Evolutionary conservation across 495 filamentous ascomycete species (phyloP).

Genomic region (Glutinoglossum americanum): DNA sequence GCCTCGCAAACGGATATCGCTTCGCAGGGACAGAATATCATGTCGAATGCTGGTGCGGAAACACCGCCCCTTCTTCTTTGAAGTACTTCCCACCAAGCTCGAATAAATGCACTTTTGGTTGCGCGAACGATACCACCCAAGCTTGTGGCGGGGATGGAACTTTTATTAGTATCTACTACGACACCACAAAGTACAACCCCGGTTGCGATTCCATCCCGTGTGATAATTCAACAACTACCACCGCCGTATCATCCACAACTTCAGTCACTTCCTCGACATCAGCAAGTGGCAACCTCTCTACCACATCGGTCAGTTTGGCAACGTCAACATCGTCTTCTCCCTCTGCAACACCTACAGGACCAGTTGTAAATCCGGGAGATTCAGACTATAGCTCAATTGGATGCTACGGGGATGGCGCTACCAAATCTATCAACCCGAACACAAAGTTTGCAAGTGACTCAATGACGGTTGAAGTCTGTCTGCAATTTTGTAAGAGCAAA

Average conservation of each 20-base stretch:
- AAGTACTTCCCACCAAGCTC: background rate
- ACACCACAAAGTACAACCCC: slow-evolving; percentile 13
- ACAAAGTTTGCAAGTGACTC: background rate
- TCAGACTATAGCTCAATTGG: slow-evolving; percentile 2
- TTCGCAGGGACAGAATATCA: slow-evolving; percentile 20
- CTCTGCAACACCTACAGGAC: background rate
- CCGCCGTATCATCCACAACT: background rate
- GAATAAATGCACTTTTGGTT: slow-evolving; percentile 14
- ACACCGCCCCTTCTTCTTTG: slow-evolving; percentile 7
- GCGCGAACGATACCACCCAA: slow-evolving; percentile 16
- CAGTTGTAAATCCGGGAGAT: background rate
- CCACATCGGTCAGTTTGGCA: background rate
- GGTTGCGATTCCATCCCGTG: background rate
- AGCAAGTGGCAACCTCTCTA: background rate
- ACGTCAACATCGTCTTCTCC: background rate
- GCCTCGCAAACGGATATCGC: slow-evolving; percentile 1
- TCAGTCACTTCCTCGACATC: background rate
- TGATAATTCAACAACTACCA: background rate
- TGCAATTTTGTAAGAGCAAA: slow-evolving; percentile 8
- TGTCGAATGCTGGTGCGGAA: slow-evolving; percentile 19
- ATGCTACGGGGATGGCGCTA: background rate
- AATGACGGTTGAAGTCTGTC: slow-evolving; percentile 11
- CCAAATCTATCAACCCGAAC: background rate
- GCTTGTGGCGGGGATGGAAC: slow-evolving; percentile 22
- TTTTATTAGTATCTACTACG: slow-evolving; percentile 22